Percentiles rank a stretch among this genome's conserved stretches.
Conservation (phyloP, 164 flowering plant genomes). For the Echeveria elegans region DNA sequence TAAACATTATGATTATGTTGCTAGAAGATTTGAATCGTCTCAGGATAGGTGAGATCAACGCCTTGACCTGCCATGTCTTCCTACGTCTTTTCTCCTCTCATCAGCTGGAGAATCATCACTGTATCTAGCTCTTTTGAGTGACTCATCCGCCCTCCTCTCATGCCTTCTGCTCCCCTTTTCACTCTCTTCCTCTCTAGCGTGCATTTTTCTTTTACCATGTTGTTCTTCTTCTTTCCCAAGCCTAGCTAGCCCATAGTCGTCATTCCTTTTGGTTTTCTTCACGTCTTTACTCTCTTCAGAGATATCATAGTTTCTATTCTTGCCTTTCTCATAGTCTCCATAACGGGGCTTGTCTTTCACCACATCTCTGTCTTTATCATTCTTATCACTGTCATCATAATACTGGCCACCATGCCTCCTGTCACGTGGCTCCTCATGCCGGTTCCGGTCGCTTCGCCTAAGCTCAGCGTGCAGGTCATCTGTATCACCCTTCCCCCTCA, state of each 20-base stretch:
- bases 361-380: background rate
- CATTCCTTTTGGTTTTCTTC: no score
- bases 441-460: background rate
- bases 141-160: background rate
- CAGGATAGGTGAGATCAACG: background rate
- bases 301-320: no score
- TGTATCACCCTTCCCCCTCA: background rate
- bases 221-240: background rate
- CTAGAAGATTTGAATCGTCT: no score
- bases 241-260: background rate
- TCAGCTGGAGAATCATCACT: slow-evolving; percentile 28
- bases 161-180: background rate
- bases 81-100: slow-evolving; percentile 21
- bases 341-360: background rate
- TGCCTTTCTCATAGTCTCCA: background rate
- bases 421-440: background rate
- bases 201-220: background rate
- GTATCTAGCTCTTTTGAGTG: slow-evolving; percentile 17
- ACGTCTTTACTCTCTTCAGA: background rate
- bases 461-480: background rate
- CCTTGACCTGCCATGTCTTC: slow-evolving; percentile 14
- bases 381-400: background rate
- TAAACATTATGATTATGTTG: no score
- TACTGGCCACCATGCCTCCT: background rate
- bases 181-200: background rate